Percentiles rank a stretch among this genome's conserved stretches.
Evolutionary conservation across 2,329 filamentous ascomycete species (phyloP).

Genomic region (Epichloe festucae): DNA sequence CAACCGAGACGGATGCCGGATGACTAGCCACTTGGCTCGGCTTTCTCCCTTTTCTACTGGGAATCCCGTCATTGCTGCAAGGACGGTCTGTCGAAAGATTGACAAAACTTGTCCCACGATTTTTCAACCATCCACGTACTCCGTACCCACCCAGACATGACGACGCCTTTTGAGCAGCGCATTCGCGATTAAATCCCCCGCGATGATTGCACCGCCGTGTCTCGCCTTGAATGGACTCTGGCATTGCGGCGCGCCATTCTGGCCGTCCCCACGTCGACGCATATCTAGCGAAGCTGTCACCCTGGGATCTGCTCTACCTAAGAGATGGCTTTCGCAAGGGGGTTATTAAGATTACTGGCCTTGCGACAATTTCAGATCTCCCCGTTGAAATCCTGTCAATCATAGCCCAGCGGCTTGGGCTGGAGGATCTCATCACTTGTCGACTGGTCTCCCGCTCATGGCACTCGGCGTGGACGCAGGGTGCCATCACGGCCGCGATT

Average conservation of each 20-base stretch:
- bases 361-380: constrained; percentile 14
- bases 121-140: no score
- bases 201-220: no score
- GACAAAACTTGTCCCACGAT: no score
- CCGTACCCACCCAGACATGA: no score
- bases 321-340: constrained; percentile 9
- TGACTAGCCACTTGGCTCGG: no score
- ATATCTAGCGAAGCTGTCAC: constrained; percentile 13
- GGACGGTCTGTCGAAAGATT: no score
- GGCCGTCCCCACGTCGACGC: constrained; percentile 10
- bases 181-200: no score
- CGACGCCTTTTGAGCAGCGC: no score
- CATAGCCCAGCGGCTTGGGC: constrained; percentile 11
- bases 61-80: no score
- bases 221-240: neutral
- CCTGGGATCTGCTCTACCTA: constrained; percentile 17
- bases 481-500: constrained; percentile 9
- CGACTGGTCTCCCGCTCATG: constrained; percentile 15
- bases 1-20: no score
- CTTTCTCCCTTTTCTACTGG: no score
- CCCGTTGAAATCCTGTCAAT: constrained; percentile 16
- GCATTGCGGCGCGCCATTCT: neutral
- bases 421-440: constrained; percentile 16
- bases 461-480: constrained; percentile 13
- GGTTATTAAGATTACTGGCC: constrained; percentile 9